Evolutionary conservation across 1,284 basidiomycete species (phyloP), one percentile per base, ranked within the genome.

Genomic region (Grifola frondosa): DNA sequence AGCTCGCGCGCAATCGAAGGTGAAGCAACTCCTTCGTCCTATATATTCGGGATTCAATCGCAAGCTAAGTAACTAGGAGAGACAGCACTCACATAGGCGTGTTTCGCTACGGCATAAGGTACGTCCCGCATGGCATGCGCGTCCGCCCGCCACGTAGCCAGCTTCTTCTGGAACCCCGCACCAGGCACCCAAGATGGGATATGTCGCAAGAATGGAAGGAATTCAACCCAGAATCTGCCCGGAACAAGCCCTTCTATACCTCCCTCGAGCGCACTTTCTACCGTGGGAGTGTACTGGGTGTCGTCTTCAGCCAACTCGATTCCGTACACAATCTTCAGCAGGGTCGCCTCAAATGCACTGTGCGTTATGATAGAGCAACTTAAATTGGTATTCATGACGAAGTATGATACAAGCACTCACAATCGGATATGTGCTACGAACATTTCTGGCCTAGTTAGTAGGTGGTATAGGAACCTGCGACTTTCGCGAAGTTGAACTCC

Each of bases 151-250:
- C 50, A 49, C 36, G 30, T 20, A 10, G 10, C 17, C 4, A 37
- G 21, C 21, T 35, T 34, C 17, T 28, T 31, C 38, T 52, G 38
- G 30, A 58, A 57, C 11, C 48, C 52, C 5, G 55, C 44, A 0
- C 59, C 60, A 1, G 61, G 62, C 6, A 58, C 25, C 60, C 59
- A 64, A 3, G 16, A 30, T 0, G 61, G 61, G 1, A 61, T 36
- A 24, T 53, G 23, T 22, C 42, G 30, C 12, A 61, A 19, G 22
- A 50, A 37, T 0, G 60, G 57, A 4, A 60, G 10, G 23, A 37
- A 48, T 8, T 56, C 50, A 15, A 58, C 39, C 40, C 48, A 32
- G 16, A 44, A 54, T 15, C 36, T 44, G 0, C 42, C 55, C 2
- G 57, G 39, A 6, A 37, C 37, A 17, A 45, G 33, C 2, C 43